A percentile compares a stretch with the other conserved stretches of the same genome.
Conservation (phyloP, 306 rosid genomes). For the Acacia melanoxylon region DNA sequence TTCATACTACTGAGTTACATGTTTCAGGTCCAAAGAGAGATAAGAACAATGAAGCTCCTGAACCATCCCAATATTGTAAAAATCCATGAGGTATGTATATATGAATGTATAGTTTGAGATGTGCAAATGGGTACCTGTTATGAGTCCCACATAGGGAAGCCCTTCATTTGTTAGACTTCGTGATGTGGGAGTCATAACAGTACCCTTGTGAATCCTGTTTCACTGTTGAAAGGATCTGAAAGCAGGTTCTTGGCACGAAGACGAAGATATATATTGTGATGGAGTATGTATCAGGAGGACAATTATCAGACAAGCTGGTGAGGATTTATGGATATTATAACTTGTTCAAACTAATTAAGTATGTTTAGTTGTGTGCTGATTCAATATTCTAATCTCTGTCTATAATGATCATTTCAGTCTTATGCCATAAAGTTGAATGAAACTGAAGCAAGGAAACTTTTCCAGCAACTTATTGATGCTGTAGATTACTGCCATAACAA, state of each 20-base stretch:
- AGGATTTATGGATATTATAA: constrained; percentile 22
- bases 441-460: constrained; percentile 68
- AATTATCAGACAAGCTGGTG: constrained; percentile 70
- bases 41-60: constrained; percentile 77
- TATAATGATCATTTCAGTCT: constrained; percentile 32
- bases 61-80: constrained; percentile 75
- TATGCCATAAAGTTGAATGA: constrained; percentile 53
- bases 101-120: neutral
- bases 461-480: constrained; percentile 82
- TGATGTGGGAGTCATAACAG: no score
- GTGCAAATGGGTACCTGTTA: neutral
- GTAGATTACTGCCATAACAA: constrained; percentile 72
- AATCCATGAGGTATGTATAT: constrained; percentile 60
- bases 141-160: no score
- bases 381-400: constrained; percentile 19
- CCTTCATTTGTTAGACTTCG: no score
- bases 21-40: constrained; percentile 83
- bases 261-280: constrained; percentile 77
- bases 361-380: constrained; percentile 5
- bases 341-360: neutral
- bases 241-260: constrained; percentile 72
- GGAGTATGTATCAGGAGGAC: constrained; percentile 79
- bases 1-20: neutral
- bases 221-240: neutral
- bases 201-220: constrained; percentile 2